phyloP scores from a whole-genome alignment of 116 monocot species.

The Posidonia oceanica region DNA sequence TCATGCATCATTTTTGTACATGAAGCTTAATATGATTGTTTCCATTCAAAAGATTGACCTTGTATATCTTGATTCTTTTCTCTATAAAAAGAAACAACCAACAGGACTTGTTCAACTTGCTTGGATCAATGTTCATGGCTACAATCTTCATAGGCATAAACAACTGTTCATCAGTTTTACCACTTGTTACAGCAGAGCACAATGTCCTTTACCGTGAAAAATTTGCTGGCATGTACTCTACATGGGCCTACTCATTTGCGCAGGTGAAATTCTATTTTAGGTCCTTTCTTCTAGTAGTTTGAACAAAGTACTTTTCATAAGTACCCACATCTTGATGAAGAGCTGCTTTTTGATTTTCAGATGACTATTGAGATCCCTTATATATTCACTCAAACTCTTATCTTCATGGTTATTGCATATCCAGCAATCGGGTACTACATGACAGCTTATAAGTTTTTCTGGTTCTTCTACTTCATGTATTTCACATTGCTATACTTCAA shows the following conservation, averaged over 20 bases:
- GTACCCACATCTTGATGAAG: too few species aligned
- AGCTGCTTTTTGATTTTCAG: conserved; percentile 16
- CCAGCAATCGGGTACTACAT: conserved; percentile 46
- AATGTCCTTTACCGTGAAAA: conserved; percentile 59
- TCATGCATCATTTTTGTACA: too few species aligned
- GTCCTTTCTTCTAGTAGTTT: background rate
- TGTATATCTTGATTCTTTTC: background rate
- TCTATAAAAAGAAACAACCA: conserved; percentile 31
- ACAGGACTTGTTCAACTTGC: conserved; percentile 58
- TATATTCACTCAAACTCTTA: conserved; percentile 14
- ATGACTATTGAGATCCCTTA: conserved; percentile 43
- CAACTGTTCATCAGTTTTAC: conserved; percentile 35
- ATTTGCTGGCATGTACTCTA: conserved; percentile 85
- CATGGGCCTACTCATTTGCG: conserved; percentile 61
- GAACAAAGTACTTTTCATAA: background rate
- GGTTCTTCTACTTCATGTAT: conserved; percentile 46
- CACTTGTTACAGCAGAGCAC: conserved; percentile 47
- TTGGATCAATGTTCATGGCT: conserved; percentile 46
- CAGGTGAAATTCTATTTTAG: conserved; percentile 55
- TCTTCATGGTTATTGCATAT: conserved; percentile 37
- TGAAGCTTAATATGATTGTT: too few species aligned
- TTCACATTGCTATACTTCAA: conserved; percentile 36
- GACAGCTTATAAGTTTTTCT: conserved; percentile 36
- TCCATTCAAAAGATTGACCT: background rate
- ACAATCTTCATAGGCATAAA: conserved; percentile 41